Base-by-base conservation (phyloP, 768 basidiomycete species). In the Tephrocybe sp. region DNA sequence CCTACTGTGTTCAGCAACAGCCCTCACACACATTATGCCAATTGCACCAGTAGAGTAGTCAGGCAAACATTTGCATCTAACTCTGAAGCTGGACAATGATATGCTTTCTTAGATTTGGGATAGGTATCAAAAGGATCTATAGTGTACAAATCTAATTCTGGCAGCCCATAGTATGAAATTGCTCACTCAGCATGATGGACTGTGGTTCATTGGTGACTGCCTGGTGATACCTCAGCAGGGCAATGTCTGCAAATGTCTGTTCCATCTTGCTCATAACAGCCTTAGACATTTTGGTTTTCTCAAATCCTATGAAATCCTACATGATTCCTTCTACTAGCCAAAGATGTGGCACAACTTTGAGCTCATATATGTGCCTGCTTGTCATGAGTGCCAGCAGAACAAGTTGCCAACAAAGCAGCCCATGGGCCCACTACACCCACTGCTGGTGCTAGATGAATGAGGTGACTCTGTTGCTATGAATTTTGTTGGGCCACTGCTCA, bases 231-330 rank as follows among this genome's bases (percentile, higher is more conserved):
- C 41, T 1, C 2, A 17, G 11, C 1, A 6, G 20, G 21, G 15
- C 1, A 17, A 24, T 18, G 9, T 50, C 1, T 30, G 63, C 1
- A 58, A 63, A 41, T 36, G 4, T 0, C 28, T 69, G 0, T 72
- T 65, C 47, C 57, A 55, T 0, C 43, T 69, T 1, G 66, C 64
- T 0, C 72, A 72, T 42, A 62, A 72, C 46, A 25, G 47, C 0
- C 45, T 67, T 0, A 68, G 69, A 0, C 68, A 73, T 56, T 70
- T 75, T 45, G 65, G 73, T 0, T 60, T 62, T n/a, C 50, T 62
- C 14, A 70, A 75, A 50, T 51, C 60, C 0, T 71, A 70, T 44
- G 59, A 36, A 0, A 4, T 56, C 0, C 41, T 73, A 0, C 23
- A 57, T 0, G 28, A 57, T 0, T 54, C 61, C 1, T 73, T 61